Evolutionary conservation across 352 stramenopile species (phyloP), one percentile per base, ranked within the genome.

Genomic region (Bremia lactucae): DNA sequence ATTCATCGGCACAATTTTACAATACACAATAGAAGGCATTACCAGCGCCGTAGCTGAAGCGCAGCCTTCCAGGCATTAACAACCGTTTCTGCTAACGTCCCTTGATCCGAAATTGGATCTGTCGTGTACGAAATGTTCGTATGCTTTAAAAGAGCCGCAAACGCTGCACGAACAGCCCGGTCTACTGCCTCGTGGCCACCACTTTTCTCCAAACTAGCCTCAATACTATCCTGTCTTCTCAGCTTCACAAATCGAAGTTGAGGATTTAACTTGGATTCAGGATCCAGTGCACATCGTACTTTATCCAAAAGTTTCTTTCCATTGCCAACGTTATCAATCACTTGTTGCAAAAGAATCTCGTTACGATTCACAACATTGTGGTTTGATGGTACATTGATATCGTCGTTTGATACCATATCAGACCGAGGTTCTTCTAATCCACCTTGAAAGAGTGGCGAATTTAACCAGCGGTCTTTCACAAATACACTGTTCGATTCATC

Each of bases 261-360:
- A 18, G 66, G 69, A 36, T 90, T 89, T 18, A 36, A 42, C n/a
- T 53, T 49, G 6, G 63, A 57, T 20, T 59, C 50, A 16, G 71
- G 70, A 42, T 94, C 76, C 1, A 91, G 13, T 20, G 71, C 76
- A 34, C 72, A 59, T 18, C 80, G 78, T 4, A 94, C 70, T 49
- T 79, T 87, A 15, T 94, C 81, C 0, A 94, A 44, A 5, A 93
- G 49, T 29, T 85, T 93, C 44, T 85, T 85, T 0, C 80, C 80
- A 24, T 65, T 63, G 6, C 80, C 80, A 26, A 66, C 41, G 33
- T 87, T 83, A 29, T 85, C 57, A 5, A 90, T 49, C 31, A 90
- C 86, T 55, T 93, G 77, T 21, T 72, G 48, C 8, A 93, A 45
- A 15, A 93, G 59, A 0, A 48, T 22, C 23, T 72, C 55, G 33